These are phyloP conservation scores for Syncephalastrum sp. DNA, from an alignment of 371 early-diverging fungal species.

Conservation along the genomic window DNA sequence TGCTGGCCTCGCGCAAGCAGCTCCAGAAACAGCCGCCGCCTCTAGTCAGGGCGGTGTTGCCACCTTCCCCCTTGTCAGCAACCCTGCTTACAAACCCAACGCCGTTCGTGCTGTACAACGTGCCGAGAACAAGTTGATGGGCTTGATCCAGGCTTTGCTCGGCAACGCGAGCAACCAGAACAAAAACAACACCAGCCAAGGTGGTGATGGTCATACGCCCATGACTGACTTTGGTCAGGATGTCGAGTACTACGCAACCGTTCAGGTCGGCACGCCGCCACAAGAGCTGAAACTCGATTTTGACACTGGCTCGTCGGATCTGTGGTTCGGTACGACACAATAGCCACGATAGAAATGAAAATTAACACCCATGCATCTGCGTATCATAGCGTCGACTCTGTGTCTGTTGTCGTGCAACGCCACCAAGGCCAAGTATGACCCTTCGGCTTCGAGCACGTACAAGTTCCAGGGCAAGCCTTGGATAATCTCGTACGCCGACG, in stretches of 20 bases:
- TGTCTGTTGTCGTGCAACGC: conserved; percentile 6
- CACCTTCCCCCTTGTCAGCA: conserved; percentile 7
- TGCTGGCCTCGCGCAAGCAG: conserved; percentile 10
- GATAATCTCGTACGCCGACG: conserved; percentile 45
- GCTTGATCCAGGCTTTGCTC: no score
- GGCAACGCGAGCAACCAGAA: no score
- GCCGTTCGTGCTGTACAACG: conserved; percentile 12
- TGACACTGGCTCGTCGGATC: conserved; percentile 71
- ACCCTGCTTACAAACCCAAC: conserved; percentile 19
- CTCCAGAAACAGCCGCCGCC: conserved; percentile 1
- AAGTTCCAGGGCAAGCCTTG: conserved; percentile 29
- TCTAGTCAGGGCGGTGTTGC: background rate
- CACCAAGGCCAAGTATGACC: conserved; percentile 15
- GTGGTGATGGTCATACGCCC: conserved; percentile 11
- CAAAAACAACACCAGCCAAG: no score
- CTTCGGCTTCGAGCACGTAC: conserved; percentile 24
- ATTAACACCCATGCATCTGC: background rate
- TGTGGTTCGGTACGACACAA: conserved; percentile 47
- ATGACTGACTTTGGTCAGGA: conserved; percentile 22
- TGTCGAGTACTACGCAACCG: conserved; percentile 55
- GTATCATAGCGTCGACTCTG: conserved; percentile 16
- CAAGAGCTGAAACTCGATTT: conserved; percentile 67
- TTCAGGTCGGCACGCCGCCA: conserved; percentile 65
- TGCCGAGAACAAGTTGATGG: background rate
- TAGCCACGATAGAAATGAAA: no score